Base-by-base conservation (phyloP, 1,284 basidiomycete genomes). In the Moniliophthora roreri region DNA sequence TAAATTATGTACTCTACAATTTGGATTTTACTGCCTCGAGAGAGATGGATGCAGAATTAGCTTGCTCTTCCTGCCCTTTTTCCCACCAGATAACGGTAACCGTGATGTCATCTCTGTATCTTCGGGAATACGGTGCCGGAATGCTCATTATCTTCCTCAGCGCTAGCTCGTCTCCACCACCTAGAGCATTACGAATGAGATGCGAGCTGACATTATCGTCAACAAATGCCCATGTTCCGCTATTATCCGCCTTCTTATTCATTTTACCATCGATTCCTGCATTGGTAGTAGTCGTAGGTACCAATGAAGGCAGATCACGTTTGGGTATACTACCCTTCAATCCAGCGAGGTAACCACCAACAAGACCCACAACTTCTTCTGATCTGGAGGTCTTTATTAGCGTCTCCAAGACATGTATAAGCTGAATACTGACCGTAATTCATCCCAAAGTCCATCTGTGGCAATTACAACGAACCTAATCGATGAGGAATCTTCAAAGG, bases 381-480 rank as follows among this genome's bases (percentile, higher is more conserved):
- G 95, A 97, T 57, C 90, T 78, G 47, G 3, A 52, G 16, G 39
- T 28, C 35, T n/a, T 26, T 36, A 35, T 34, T 20, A 36, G 35
- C 51, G 47, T 28, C 45, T 38, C 38, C 21, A 44, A 26, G 36
- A 37, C 16, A 26, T 16, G 23, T 48, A 13, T 16, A 51, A 49
- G 8, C 46, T 36, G 11, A 48, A 13, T 35, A 44, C 56, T 32
- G 60, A 76, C 75, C 72, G 89, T 52, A 99, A 79, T 60, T 91
- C 79, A 71, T 99, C 97, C 93, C 95, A 98, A 48, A 98, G 79
- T 13, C 95, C 95, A 64, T 97, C 95, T 0, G 94, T 96, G 1
- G 94, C 95, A 59, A 97, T 81, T 39, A 97, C 87, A 52, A 97
- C 66, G 67, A 95, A 95, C 49, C 81, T 81, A 23, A 82, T 66